Conservation (phyloP, 805 yeast species). For the Teunomyces funiuensis region DNA sequence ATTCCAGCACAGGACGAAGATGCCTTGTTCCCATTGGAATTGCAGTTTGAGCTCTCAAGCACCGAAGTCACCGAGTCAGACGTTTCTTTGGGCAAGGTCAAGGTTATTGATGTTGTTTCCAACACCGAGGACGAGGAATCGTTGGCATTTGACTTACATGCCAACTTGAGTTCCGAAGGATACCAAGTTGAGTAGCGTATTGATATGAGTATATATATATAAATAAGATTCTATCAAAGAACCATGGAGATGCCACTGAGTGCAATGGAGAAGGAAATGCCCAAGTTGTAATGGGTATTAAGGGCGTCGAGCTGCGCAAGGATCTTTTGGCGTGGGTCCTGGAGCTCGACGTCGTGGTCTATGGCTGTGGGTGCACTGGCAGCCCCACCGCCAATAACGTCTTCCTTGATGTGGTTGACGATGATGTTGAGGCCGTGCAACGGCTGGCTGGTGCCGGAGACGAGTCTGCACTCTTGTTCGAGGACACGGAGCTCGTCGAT, state of each 20-base stretch:
- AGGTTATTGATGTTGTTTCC: constrained; percentile 57
- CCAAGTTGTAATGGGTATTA: constrained; percentile 36
- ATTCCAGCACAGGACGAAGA: constrained; percentile 79
- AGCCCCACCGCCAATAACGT: constrained; percentile 48
- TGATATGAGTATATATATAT: not conserved
- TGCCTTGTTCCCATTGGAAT: constrained; percentile 82
- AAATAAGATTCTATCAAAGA: not conserved
- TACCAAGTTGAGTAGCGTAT: constrained; percentile 40
- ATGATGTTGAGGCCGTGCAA: constrained; percentile 47
- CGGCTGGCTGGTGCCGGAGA: constrained; percentile 23
- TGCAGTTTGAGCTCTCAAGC: constrained; percentile 54
- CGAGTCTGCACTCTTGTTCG: constrained; percentile 15
- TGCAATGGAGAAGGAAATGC: constrained; percentile 50
- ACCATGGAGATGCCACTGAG: constrained; percentile 53
- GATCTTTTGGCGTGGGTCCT: constrained; percentile 57
- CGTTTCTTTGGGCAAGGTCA: constrained; percentile 62
- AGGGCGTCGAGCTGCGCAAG: constrained; percentile 47
- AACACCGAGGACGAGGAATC: constrained; percentile 51
- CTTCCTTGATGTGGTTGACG: constrained; percentile 47
- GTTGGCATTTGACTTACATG: constrained; percentile 68
- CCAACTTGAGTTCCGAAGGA: constrained; percentile 57
- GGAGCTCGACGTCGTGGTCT: constrained; percentile 20
- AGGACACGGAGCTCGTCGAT: constrained; percentile 52
- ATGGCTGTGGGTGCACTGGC: constrained; percentile 10
- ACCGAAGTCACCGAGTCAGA: constrained; percentile 43